These are phyloP conservation scores for Penicillium mononematosum DNA, from an alignment of 495 filamentous ascomycete genomes.

Conservation along the genomic window DNA sequence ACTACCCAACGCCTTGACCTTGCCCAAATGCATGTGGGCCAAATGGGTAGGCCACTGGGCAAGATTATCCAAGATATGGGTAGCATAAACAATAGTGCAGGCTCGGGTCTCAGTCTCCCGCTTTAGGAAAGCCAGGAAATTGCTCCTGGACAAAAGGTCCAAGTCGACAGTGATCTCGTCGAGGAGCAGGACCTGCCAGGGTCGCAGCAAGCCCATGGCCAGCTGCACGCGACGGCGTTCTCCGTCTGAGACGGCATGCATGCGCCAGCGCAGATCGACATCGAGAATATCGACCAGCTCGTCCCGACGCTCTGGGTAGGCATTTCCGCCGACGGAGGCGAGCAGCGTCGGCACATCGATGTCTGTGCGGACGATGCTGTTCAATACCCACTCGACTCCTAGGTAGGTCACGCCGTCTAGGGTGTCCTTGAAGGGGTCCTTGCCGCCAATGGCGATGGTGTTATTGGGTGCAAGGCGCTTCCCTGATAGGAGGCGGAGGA, in stretches of 20 bases:
- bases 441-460: conserved; percentile 70
- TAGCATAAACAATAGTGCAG: conserved; percentile 96
- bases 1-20: conserved; percentile 77
- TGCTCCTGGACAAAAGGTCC: conserved; percentile 76
- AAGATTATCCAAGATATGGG: conserved; percentile 92
- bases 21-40: conserved; percentile 88
- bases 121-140: conserved; percentile 86
- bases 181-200: conserved; percentile 85
- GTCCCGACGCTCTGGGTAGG: conserved; percentile 75
- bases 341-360: conserved; percentile 88
- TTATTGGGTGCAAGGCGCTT: conserved; percentile 81
- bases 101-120: conserved; percentile 75
- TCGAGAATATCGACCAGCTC: conserved; percentile 86
- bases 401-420: conserved; percentile 95
- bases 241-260: conserved; percentile 92
- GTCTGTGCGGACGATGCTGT: conserved; percentile 91
- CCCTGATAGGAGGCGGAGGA: conserved; percentile 85
- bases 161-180: conserved; percentile 98
- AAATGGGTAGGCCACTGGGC: conserved; percentile 92
- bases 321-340: conserved; percentile 78
- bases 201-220: conserved; percentile 92
- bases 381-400: conserved; percentile 97
- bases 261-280: conserved; percentile 86
- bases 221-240: conserved; percentile 90
- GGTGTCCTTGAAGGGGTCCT: conserved; percentile 85